Conservation (phyloP, 495 filamentous ascomycete species). For the Penicillium lividum region DNA sequence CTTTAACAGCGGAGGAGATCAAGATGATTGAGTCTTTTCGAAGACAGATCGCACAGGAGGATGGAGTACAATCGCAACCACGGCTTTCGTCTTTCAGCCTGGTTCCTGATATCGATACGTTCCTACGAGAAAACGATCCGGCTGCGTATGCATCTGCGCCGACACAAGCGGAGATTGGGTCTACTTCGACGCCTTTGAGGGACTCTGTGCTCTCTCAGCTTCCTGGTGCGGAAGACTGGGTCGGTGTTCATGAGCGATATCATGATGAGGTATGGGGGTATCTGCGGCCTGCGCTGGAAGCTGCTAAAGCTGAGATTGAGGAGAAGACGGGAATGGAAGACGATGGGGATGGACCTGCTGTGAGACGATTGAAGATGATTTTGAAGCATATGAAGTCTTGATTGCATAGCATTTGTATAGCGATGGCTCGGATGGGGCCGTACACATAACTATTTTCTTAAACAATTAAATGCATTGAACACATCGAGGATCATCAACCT, state of each 20-base stretch:
- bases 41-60: conserved; percentile 12
- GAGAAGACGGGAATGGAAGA: conserved; percentile 43
- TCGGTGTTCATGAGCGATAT: conserved; percentile 63
- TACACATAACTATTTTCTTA: background rate
- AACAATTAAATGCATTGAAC: background rate
- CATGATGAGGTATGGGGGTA: conserved; percentile 81
- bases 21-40: conserved; percentile 42
- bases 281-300: conserved; percentile 58
- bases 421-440: background rate
- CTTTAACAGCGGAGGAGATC: conserved; percentile 30
- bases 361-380: conserved; percentile 52
- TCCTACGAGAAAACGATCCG: conserved; percentile 27
- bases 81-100: conserved; percentile 35
- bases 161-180: background rate
- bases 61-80: background rate
- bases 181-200: conserved; percentile 19
- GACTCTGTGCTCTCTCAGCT: conserved; percentile 34
- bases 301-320: conserved; percentile 62
- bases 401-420: conserved; percentile 2
- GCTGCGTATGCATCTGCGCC: conserved; percentile 3
- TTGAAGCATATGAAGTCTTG: conserved; percentile 47
- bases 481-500: background rate
- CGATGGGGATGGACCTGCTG: conserved; percentile 42
- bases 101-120: conserved; percentile 45
- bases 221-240: conserved; percentile 54